phyloP scores from a whole-genome alignment of 208 protist species.

The Trypanosomatidae sp. region DNA sequence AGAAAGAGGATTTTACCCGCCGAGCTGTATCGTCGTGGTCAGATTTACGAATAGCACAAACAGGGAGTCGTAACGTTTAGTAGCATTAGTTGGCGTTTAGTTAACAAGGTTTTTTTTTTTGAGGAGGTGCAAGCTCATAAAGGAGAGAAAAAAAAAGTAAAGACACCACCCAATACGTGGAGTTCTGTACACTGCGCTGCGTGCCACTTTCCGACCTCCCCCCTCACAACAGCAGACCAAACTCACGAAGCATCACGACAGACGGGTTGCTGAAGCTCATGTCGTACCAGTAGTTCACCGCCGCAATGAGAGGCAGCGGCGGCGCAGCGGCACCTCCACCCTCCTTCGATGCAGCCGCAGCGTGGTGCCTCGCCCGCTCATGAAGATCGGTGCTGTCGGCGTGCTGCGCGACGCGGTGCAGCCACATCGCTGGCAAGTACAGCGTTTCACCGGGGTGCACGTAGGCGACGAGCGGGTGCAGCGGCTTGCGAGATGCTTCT shows the following conservation, averaged over 20 bases:
- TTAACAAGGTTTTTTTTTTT: no score
- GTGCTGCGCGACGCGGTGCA: conserved; percentile 86
- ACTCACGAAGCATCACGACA: conserved; percentile 82
- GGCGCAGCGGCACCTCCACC: background rate
- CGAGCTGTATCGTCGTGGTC: no score
- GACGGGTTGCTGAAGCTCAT: conserved; percentile 88
- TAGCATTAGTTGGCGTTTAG: no score
- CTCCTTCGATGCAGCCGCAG: background rate
- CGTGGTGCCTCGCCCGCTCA: conserved; percentile 20
- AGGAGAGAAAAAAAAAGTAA: no score
- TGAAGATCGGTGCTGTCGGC: conserved; percentile 65
- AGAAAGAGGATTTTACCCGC: no score
- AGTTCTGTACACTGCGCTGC: background rate
- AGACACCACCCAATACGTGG: no score
- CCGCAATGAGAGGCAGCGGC: conserved; percentile 74
- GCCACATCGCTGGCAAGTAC: conserved; percentile 92
- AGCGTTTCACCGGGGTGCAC: conserved; percentile 87
- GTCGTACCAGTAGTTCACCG: conserved; percentile 95
- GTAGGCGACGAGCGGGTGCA: conserved; percentile 73
- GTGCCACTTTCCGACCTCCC: background rate
- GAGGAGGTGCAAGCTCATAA: no score
- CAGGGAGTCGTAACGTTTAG: no score
- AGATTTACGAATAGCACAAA: no score
- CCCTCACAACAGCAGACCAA: conserved; percentile 73
- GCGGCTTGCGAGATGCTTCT: conserved; percentile 19